A percentile compares a stretch with the other conserved stretches of the same genome.
phyloP scores from a whole-genome alignment of 2,329 filamentous ascomycete genomes.

The Leptographium lundbergii region DNA sequence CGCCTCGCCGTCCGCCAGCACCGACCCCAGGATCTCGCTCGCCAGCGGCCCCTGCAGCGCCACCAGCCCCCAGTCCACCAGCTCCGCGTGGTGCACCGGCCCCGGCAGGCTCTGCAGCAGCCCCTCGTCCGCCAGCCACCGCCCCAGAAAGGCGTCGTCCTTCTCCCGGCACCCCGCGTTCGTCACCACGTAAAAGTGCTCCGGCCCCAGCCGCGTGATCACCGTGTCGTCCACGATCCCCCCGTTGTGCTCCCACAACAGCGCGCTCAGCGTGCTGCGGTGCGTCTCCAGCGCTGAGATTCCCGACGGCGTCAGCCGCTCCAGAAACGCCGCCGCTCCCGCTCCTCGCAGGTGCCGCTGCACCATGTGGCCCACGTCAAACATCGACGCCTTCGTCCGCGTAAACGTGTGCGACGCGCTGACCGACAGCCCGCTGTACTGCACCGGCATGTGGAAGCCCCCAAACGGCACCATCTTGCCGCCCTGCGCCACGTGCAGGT shows the following conservation, averaged over 20 bases:
- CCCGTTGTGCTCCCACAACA: constrained; percentile 67
- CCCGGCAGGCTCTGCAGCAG: constrained; percentile 14
- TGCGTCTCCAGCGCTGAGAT: constrained; percentile 51
- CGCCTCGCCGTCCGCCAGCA: constrained; percentile 41
- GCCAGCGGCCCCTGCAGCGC: constrained; percentile 81
- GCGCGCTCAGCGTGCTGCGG: constrained; percentile 69
- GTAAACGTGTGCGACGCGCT: constrained; percentile 84
- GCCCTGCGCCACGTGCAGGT: constrained; percentile 47
- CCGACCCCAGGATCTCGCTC: constrained; percentile 51
- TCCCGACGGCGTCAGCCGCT: constrained; percentile 69
- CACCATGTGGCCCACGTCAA: constrained; percentile 95
- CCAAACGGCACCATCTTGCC: constrained; percentile 97
- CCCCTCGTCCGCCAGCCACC: constrained; percentile 51
- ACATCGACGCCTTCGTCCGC: constrained; percentile 73
- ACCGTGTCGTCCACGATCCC: constrained; percentile 94
- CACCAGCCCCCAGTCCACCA: constrained; percentile 64
- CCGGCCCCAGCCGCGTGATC: constrained; percentile 63
- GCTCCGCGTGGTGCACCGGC: constrained; percentile 26
- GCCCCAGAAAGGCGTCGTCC: constrained; percentile 63
- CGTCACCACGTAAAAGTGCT: constrained; percentile 83
- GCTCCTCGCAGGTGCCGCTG: constrained; percentile 78
- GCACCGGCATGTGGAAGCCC: constrained; percentile 83
- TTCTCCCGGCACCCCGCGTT: constrained; percentile 89
- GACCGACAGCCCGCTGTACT: constrained; percentile 68
- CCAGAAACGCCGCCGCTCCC: constrained; percentile 67